Evolutionary conservation across 768 basidiomycete species (phyloP).

Genomic region (Bullera alba): DNA sequence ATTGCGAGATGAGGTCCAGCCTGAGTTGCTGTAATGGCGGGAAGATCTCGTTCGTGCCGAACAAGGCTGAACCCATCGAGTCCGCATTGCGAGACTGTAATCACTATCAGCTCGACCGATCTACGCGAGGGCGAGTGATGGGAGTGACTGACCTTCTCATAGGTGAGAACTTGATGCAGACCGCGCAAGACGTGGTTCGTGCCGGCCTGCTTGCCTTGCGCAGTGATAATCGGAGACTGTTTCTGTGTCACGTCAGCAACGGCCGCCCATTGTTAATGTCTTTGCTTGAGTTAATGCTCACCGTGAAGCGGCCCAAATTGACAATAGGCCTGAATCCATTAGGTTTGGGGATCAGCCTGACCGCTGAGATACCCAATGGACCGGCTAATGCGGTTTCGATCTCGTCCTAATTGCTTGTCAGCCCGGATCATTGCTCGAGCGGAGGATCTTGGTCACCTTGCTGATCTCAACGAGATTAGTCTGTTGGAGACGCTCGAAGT

Average conservation of each 20-base stretch:
- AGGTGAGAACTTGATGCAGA: conserved; percentile 78
- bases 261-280: no score
- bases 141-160: conserved; percentile 63
- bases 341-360: conserved; percentile 82
- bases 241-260: not conserved
- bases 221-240: no score
- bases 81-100: conserved; percentile 57
- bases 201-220: not conserved
- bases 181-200: conserved; percentile 82
- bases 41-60: conserved; percentile 77
- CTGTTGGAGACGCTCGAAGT: conserved; percentile 64
- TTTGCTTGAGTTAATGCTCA: conserved; percentile 17
- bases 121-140: not conserved
- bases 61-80: conserved; percentile 72
- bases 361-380: conserved; percentile 33
- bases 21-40: conserved; percentile 66
- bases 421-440: conserved; percentile 13
- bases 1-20: conserved; percentile 42
- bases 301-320: conserved; percentile 54
- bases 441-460: no score
- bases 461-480: conserved; percentile 66
- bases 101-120: conserved; percentile 2
- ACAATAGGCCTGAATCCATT: conserved; percentile 91
- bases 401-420: conserved; percentile 12
- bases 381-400: conserved; percentile 21